Base-by-base conservation (phyloP, 2,329 filamentous ascomycete genomes). In the Diplocarpon rosae region DNA sequence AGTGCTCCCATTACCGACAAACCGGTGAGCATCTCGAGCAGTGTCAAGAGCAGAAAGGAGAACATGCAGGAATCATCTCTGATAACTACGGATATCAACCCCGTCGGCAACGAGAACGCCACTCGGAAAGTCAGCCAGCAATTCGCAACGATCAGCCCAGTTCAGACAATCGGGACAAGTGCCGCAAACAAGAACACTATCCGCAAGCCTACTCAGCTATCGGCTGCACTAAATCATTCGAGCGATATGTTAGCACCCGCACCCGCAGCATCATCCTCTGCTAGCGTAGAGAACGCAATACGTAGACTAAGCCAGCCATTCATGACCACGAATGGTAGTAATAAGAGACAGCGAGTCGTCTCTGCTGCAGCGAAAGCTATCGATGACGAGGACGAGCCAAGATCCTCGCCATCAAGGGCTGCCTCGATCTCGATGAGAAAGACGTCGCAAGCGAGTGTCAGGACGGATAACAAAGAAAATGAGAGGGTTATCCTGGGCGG, bases 341-440 rank as follows among this genome's bases (percentile, higher is more conserved):
- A 49, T 15, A 76, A 74, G 53, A 66, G 73, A 29, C 58, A 60
- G 44, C 65, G 70, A 11, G 63, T 67, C 40, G 69, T 70, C 39
- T 68, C 70, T 7, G 63, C 63, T 2, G 67, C 70, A 30, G 55
- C 61, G n/a, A 69, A 66, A 50, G 66, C 56, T 8, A 66, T 71
- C 13, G 71, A 71, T 32, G 66, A 69, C 15, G 69, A 73, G 39
- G 66, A 72, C 34, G 68, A 72, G 48, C 64, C 66, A 29, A 62
- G 63, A 39, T 52, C 39, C 16, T 57, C 57, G 13, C 55, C 59
- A 16, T 35, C 33, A 13, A 35, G 33, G 14, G 33, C 33, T 11
- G n/a, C 30, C n/a, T 32, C 30, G 11, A 32, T 32, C 13, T 48
- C 54, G 1, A 20, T 53, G 10, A 43, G 57, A 34, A 59, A 58